phyloP scores from a whole-genome alignment of 2,329 filamentous ascomycete genomes.

The Colletotrichum musae region DNA sequence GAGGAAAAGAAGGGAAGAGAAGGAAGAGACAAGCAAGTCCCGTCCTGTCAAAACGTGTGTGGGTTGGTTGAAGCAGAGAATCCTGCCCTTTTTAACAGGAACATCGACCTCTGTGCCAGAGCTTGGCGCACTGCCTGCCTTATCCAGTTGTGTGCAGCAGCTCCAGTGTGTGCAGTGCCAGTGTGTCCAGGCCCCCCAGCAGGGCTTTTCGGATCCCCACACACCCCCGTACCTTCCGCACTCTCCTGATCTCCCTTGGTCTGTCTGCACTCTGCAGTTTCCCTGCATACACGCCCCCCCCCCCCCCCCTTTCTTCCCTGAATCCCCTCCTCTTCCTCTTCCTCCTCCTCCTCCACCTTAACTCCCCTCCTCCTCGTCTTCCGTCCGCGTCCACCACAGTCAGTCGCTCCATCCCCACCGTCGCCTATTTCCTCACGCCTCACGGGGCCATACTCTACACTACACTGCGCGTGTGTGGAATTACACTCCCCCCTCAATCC shows the following conservation, averaged over 20 bases:
- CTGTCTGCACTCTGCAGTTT: too few relatives aligned
- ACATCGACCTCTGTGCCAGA: slow-evolving; percentile 16
- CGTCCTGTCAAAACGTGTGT: slow-evolving; percentile 4
- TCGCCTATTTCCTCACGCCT: too few relatives aligned
- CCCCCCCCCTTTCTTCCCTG: slow-evolving; percentile 6
- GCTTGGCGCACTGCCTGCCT: slow-evolving; percentile 28
- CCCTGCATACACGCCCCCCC: slow-evolving; percentile 1
- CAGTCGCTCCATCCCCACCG: too few relatives aligned
- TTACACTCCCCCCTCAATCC: background rate
- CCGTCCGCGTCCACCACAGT: slow-evolving; percentile 11
- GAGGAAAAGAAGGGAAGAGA: slow-evolving; percentile 6
- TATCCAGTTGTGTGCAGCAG: too few relatives aligned
- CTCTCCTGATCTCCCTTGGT: slow-evolving; percentile 10
- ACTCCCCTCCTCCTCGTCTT: background rate
- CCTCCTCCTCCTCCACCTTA: background rate
- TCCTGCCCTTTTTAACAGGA: slow-evolving; percentile 40
- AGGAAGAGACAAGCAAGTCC: slow-evolving; percentile 26
- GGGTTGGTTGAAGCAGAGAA: slow-evolving; percentile 28
- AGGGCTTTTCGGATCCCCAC: slow-evolving; percentile 5
- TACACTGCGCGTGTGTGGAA: background rate
- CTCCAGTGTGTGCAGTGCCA: too few relatives aligned
- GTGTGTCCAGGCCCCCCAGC: background rate
- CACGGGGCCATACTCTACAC: background rate
- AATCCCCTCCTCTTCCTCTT: slow-evolving; percentile 24
- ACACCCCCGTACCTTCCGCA: slow-evolving; percentile 5